Conservation (phyloP, 2,329 filamentous ascomycete species). For the Hypoxylon sp. region DNA sequence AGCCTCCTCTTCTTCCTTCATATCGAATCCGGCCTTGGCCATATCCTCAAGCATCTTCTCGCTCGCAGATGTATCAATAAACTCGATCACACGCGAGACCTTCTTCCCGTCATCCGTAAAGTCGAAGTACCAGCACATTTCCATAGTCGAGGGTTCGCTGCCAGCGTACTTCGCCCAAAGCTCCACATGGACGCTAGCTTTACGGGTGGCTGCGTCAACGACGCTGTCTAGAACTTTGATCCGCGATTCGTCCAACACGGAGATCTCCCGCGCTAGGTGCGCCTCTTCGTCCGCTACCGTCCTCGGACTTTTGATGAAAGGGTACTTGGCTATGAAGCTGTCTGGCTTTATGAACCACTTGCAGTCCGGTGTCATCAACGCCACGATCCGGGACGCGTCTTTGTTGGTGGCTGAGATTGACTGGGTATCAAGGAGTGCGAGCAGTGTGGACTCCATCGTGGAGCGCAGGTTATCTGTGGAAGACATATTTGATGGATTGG, state of each 20-base stretch:
- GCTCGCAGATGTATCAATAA: slow-evolving; percentile 26
- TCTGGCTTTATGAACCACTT: slow-evolving; percentile 12
- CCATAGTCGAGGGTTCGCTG: slow-evolving; percentile 16
- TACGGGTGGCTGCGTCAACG: slow-evolving; percentile 12
- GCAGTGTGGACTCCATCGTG: slow-evolving; percentile 25
- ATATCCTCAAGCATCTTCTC: slow-evolving; percentile 19
- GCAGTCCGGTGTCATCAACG: slow-evolving; percentile 14
- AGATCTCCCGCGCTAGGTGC: slow-evolving; percentile 16
- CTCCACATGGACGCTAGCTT: slow-evolving; percentile 20
- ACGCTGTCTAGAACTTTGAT: slow-evolving; percentile 17
- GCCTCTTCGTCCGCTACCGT: slow-evolving; percentile 19
- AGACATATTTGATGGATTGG: slow-evolving; percentile 13
- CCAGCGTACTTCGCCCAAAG: slow-evolving; percentile 20
- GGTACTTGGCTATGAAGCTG: slow-evolving; percentile 12
- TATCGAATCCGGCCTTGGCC: slow-evolving; percentile 9
- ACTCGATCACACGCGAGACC: slow-evolving; percentile 24
- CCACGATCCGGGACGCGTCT: slow-evolving; percentile 12
- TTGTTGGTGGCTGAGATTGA: slow-evolving; percentile 1
- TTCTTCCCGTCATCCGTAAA: slow-evolving; percentile 27
- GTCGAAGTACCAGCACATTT: slow-evolving; percentile 32
- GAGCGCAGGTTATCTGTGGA: slow-evolving; percentile 24
- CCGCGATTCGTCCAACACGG: slow-evolving; percentile 4
- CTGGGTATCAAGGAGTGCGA: slow-evolving; percentile 14
- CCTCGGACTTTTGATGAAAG: slow-evolving; percentile 18
- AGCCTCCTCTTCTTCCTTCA: slow-evolving; percentile 2